Conservation (phyloP, 2,329 filamentous ascomycete species). For the Didymella glomerata region DNA sequence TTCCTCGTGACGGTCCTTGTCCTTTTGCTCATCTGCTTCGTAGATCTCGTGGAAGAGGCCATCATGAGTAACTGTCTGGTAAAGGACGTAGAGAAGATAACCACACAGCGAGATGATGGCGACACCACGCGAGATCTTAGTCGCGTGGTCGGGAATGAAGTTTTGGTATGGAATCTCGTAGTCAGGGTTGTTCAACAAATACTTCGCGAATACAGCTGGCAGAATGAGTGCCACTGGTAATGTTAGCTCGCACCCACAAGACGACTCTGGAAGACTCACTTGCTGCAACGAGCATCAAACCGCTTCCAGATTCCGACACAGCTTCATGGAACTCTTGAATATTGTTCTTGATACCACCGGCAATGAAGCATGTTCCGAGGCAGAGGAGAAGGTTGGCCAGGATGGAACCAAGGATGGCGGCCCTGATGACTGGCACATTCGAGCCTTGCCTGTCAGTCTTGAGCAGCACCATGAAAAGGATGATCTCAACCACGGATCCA, state of each 20-base stretch:
- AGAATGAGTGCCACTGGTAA: conserved; percentile 57
- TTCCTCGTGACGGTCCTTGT: conserved; percentile 70
- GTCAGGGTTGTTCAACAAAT: conserved; percentile 41
- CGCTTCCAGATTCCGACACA: conserved; percentile 80
- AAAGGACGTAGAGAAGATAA: conserved; percentile 69
- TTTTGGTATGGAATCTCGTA: conserved; percentile 58
- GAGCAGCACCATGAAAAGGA: conserved; percentile 82
- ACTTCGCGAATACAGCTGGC: conserved; percentile 63
- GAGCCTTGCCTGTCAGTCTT: conserved; percentile 53
- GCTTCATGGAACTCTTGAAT: conserved; percentile 77
- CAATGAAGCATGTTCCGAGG: conserved; percentile 80
- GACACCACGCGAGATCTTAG: conserved; percentile 74
- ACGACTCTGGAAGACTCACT: conserved; percentile 51
- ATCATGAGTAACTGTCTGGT: conserved; percentile 80
- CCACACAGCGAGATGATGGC: conserved; percentile 75
- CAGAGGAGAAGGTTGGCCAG: conserved; percentile 83
- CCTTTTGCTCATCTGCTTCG: conserved; percentile 72
- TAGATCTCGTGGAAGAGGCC: conserved; percentile 79
- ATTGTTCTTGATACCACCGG: conserved; percentile 73
- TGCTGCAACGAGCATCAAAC: conserved; percentile 78
- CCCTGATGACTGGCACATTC: conserved; percentile 76
- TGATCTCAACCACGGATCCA: conserved; percentile 80
- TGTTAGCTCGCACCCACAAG: conserved; percentile 22
- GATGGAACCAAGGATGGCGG: conserved; percentile 84
- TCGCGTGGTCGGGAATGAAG: conserved; percentile 64